These are phyloP conservation scores for Austroboletus olivaceoglutinosus DNA, from an alignment of 1,284 basidiomycete species.

Conservation along the genomic window DNA sequence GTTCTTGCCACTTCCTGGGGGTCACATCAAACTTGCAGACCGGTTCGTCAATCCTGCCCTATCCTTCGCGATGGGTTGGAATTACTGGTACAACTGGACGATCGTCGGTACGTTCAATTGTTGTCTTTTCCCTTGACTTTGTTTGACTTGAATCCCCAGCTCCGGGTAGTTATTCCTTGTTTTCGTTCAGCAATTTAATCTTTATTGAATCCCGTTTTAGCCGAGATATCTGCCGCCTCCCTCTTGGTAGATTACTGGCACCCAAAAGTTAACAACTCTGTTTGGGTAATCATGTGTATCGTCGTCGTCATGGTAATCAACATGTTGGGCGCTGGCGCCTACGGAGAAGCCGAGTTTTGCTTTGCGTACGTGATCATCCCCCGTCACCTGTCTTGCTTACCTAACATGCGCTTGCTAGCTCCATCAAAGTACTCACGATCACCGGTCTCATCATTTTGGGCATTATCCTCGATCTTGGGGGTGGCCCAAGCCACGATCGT, in stretches of 20 bases:
- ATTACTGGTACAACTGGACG: conserved; percentile 66
- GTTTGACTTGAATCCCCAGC: conserved; percentile 17
- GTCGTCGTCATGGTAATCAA: conserved; percentile 67
- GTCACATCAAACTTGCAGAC: conserved; percentile 66
- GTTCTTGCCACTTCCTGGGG: conserved; percentile 46
- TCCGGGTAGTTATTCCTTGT: conserved; percentile 20
- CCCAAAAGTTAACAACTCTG: conserved; percentile 48
- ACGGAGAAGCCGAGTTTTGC: conserved; percentile 57
- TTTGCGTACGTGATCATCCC: conserved; percentile 40
- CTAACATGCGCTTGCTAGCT: conserved; percentile 32
- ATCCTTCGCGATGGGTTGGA: conserved; percentile 71
- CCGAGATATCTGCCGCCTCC: conserved; percentile 65
- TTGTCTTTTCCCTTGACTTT: not conserved
- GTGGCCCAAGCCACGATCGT: conserved; percentile 52
- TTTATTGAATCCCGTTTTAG: conserved; percentile 23
- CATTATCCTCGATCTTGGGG: conserved; percentile 55
- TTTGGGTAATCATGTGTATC: conserved; percentile 65
- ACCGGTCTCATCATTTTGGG: conserved; percentile 43
- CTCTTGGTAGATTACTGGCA: conserved; percentile 67
- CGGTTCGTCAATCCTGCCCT: conserved; percentile 72
- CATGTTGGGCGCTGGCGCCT: conserved; percentile 52
- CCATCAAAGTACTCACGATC: conserved; percentile 68
- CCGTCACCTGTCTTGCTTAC: not conserved
- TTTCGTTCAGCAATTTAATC: not conserved
- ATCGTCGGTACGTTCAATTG: conserved; percentile 42